phyloP scores from a whole-genome alignment of 1,284 basidiomycete species.

The Tilletiopsis washingtonensis region DNA sequence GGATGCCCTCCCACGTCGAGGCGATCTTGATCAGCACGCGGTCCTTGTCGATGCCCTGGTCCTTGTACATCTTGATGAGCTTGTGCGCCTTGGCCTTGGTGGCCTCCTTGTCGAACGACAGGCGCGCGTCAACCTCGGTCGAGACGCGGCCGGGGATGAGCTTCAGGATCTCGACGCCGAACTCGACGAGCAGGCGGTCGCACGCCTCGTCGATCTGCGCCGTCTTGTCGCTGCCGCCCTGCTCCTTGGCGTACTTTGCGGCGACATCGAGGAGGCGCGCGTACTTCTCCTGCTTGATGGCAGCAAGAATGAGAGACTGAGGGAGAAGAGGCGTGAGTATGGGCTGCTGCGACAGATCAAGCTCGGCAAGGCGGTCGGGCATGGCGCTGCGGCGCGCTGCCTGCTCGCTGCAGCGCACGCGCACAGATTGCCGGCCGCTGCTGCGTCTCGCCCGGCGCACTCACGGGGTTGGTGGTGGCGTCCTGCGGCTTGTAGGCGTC shows the following conservation, averaged over 20 bases:
- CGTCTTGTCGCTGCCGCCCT: slow-evolving; percentile 51
- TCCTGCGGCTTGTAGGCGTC: slow-evolving; percentile 47
- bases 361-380: too few relatives aligned
- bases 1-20: slow-evolving; percentile 98
- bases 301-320: slow-evolving; percentile 66
- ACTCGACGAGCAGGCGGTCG: slow-evolving; percentile 90
- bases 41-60: slow-evolving; percentile 80
- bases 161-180: slow-evolving; percentile 87
- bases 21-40: slow-evolving; percentile 95
- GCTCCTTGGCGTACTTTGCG: slow-evolving; percentile 70
- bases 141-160: slow-evolving; percentile 98
- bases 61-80: slow-evolving; percentile 88
- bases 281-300: slow-evolving; percentile 82
- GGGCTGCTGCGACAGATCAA: too few relatives aligned
- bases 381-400: not conserved
- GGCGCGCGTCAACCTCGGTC: slow-evolving; percentile 93
- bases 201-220: slow-evolving; percentile 58
- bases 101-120: slow-evolving; percentile 89
- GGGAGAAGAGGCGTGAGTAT: slow-evolving; percentile 1
- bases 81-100: slow-evolving; percentile 78
- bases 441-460: slow-evolving; percentile 1
- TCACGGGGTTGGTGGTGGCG: slow-evolving; percentile 46
- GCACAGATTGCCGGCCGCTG: not conserved
- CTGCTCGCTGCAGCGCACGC: not conserved
- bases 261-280: slow-evolving; percentile 74